Conservation (phyloP, 2,329 filamentous ascomycete species). For the Botrytis aclada region DNA sequence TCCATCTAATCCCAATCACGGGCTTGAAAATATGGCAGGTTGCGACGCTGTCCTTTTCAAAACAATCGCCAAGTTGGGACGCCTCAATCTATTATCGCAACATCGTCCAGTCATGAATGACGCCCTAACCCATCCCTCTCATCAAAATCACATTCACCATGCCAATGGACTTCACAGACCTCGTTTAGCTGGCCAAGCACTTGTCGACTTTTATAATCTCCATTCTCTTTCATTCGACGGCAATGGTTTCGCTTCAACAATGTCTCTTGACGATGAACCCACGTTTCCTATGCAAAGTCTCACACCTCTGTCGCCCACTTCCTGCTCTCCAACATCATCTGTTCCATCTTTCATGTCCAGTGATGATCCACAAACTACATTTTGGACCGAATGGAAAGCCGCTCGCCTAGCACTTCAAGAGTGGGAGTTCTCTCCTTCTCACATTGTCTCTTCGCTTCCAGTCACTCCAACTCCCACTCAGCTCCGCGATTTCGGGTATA, state of each 20-base stretch:
- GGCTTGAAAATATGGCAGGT: slow-evolving; percentile 76
- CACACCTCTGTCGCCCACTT: slow-evolving; percentile 36
- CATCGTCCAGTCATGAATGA: slow-evolving; percentile 54
- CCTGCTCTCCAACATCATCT: slow-evolving; percentile 30
- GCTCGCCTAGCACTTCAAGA: slow-evolving; percentile 71
- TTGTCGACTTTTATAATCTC: slow-evolving; percentile 50
- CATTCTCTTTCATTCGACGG: slow-evolving; percentile 61
- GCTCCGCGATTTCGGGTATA: slow-evolving; percentile 70
- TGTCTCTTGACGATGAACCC: slow-evolving; percentile 52
- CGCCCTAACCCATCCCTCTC: slow-evolving; percentile 33
- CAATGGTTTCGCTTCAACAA: slow-evolving; percentile 58
- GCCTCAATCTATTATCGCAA: slow-evolving; percentile 81
- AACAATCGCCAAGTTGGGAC: slow-evolving; percentile 76
- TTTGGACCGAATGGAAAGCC: slow-evolving; percentile 85
- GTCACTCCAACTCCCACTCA: slow-evolving; percentile 55
- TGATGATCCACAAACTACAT: slow-evolving; percentile 61
- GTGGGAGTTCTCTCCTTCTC: slow-evolving; percentile 69
- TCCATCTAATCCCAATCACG: slow-evolving; percentile 56
- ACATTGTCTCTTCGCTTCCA: slow-evolving; percentile 51
- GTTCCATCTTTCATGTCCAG: slow-evolving; percentile 26
- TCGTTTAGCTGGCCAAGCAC: slow-evolving; percentile 43
- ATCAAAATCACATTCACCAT: slow-evolving; percentile 27
- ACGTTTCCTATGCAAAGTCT: slow-evolving; percentile 35
- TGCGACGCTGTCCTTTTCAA: slow-evolving; percentile 87
- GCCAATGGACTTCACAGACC: slow-evolving; percentile 34